A percentile compares a stretch with the other conserved stretches of the same genome.
Evolutionary conservation across 495 filamentous ascomycete species (phyloP).

Genomic region (Articulospora tetracladia): DNA sequence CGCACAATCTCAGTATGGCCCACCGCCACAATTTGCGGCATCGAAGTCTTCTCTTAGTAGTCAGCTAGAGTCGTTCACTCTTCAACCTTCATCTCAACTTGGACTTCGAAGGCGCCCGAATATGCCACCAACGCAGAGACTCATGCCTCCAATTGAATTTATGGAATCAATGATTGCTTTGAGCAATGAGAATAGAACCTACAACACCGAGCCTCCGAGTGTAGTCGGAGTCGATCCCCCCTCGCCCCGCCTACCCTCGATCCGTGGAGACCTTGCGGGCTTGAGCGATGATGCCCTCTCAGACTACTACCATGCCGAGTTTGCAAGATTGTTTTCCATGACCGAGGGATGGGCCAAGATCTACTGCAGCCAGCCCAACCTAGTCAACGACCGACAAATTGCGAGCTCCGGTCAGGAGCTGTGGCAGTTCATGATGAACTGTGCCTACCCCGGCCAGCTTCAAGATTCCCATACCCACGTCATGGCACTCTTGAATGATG

Average conservation of each 20-base stretch:
- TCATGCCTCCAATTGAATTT: neutral
- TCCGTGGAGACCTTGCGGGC: neutral
- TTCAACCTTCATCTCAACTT: neutral
- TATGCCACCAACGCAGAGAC: neutral
- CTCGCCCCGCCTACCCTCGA: neutral
- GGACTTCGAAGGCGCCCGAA: neutral
- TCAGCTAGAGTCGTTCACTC: neutral
- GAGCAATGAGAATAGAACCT: neutral
- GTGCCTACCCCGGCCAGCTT: conserved; percentile 14
- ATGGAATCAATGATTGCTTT: neutral
- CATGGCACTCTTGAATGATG: conserved; percentile 25
- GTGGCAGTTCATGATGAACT: conserved; percentile 28
- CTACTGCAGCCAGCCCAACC: conserved; percentile 20
- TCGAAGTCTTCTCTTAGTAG: neutral
- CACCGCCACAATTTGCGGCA: neutral
- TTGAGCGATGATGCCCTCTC: neutral
- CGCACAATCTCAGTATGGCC: neutral
- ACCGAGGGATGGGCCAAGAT: conserved; percentile 23
- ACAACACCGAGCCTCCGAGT: neutral
- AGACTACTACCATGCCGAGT: conserved; percentile 7
- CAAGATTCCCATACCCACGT: conserved; percentile 22
- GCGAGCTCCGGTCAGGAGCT: conserved; percentile 16
- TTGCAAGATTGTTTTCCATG: conserved; percentile 22
- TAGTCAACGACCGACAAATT: conserved; percentile 11
- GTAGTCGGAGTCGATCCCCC: neutral